These are phyloP conservation scores for Murraya koenigii DNA, from an alignment of 345 rosid species.

Conservation along the genomic window DNA sequence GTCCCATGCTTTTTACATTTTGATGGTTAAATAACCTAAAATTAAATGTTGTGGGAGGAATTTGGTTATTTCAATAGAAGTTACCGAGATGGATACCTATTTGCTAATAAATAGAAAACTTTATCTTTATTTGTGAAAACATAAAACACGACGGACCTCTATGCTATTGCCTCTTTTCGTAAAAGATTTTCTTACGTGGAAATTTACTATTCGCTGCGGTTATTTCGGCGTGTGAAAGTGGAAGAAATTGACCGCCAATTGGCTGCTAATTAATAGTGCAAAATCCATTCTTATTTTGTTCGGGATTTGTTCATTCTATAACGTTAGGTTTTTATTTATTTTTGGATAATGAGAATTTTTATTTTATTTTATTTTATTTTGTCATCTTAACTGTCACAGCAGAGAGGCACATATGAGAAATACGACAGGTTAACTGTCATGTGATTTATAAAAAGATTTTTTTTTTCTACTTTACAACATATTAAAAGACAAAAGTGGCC, in stretches of 20 bases:
- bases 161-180: neutral
- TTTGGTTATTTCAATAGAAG: neutral
- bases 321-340: neutral
- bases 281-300: neutral
- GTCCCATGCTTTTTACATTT: no score
- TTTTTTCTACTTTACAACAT: neutral
- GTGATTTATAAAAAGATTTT: neutral
- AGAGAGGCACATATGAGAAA: neutral
- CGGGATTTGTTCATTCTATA: neutral
- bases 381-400: neutral
- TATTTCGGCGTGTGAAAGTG: neutral
- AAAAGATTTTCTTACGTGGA: neutral
- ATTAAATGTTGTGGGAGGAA: neutral
- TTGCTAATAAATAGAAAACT: no score
- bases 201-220: neutral
- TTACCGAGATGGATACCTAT: neutral
- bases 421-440: constrained; percentile 5
- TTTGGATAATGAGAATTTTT: neutral
- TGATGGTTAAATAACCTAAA: no score
- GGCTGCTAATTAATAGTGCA: neutral
- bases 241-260: neutral
- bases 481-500: neutral
- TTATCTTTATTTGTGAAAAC: neutral
- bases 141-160: neutral
- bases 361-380: neutral